These are phyloP conservation scores for Penicillium malachiteum DNA, from an alignment of 495 filamentous ascomycete genomes.

Conservation along the genomic window DNA sequence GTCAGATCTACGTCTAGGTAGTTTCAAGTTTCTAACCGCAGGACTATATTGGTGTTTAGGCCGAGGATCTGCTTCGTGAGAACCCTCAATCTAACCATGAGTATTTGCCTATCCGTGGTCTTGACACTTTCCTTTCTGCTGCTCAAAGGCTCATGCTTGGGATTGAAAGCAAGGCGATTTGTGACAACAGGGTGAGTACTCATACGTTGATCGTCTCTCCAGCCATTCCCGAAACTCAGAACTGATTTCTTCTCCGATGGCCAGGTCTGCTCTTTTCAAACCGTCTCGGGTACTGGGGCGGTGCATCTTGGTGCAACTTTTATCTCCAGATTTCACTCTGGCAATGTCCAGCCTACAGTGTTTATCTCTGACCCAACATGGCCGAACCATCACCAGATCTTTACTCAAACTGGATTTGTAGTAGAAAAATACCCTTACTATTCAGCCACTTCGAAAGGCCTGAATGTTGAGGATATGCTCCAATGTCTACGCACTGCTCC, in stretches of 20 bases:
- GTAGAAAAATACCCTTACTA: constrained; percentile 3
- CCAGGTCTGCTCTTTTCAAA: constrained; percentile 2
- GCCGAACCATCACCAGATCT: constrained; percentile 2
- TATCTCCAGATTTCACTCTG: neutral
- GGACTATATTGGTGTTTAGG: constrained; percentile 6
- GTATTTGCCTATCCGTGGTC: constrained; percentile 3
- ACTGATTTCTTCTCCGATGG: neutral
- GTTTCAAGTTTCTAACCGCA: neutral
- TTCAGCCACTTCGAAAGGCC: neutral
- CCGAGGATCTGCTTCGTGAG: neutral
- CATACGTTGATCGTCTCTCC: neutral
- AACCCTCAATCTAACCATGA: neutral
- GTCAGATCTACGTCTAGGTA: neutral
- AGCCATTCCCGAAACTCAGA: neutral
- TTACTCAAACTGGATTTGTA: neutral
- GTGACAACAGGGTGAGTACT: neutral
- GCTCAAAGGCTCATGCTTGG: neutral
- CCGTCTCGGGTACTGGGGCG: neutral
- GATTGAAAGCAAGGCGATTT: neutral
- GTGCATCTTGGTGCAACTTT: constrained; percentile 3
- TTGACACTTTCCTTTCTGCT: neutral
- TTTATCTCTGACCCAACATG: constrained; percentile 4
- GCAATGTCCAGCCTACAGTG: neutral
- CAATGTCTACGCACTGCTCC: neutral
- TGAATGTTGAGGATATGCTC: neutral